Evolutionary conservation across 108 stramenopile species (phyloP).

Genomic region (Hondaea fermentalgiana): DNA sequence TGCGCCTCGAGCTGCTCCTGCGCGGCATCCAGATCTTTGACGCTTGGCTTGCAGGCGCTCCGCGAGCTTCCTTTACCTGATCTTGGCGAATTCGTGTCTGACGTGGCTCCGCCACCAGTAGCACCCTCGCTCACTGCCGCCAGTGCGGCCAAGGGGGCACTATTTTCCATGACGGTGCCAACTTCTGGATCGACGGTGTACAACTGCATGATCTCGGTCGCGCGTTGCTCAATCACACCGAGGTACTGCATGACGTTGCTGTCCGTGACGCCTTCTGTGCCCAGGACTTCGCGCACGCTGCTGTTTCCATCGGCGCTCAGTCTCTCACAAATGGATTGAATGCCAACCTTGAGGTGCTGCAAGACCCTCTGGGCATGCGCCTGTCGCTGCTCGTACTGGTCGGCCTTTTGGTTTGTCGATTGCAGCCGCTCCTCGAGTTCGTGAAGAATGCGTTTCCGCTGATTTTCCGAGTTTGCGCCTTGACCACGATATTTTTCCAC

Average conservation of each 20-base stretch:
- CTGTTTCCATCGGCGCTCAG: constrained; percentile 37
- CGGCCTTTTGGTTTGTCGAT: constrained; percentile 39
- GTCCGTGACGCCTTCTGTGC: constrained; percentile 59
- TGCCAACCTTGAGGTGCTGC: constrained; percentile 47
- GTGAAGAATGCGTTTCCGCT: constrained; percentile 46
- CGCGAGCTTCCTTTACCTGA: no score
- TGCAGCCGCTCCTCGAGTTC: constrained; percentile 45
- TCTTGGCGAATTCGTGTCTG: no score
- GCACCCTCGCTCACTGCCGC: no score
- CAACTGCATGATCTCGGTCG: constrained; percentile 48
- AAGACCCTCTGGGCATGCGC: constrained; percentile 38
- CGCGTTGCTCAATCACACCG: constrained; percentile 55
- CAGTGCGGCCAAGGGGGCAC: no score
- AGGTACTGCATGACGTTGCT: constrained; percentile 61
- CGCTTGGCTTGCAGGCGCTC: background rate
- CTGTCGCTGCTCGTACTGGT: constrained; percentile 37
- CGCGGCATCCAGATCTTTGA: background rate
- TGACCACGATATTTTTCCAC: constrained; percentile 56
- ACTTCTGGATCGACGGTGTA: constrained; percentile 29
- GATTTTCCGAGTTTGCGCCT: constrained; percentile 47
- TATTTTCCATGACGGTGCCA: background rate
- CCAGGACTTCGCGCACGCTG: constrained; percentile 49
- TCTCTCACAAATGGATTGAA: constrained; percentile 48
- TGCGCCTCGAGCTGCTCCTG: background rate
- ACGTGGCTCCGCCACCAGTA: no score